phyloP scores from a whole-genome alignment of 1,284 basidiomycete genomes.

The Cryptococcus sp. region DNA sequence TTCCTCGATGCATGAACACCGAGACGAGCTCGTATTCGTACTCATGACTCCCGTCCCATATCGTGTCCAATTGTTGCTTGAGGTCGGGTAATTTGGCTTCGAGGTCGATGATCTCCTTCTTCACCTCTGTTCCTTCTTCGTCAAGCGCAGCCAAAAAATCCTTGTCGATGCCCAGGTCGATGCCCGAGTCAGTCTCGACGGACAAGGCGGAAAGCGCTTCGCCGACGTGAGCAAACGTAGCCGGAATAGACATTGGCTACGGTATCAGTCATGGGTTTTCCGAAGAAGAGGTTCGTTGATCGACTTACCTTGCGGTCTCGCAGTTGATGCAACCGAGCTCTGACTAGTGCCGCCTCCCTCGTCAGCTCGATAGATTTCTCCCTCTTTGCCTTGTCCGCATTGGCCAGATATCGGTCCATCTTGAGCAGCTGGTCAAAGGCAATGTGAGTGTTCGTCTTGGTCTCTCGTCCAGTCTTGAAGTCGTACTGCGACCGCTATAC shows the following conservation, averaged over 20 bases:
- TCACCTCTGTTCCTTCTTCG: constrained; percentile 54
- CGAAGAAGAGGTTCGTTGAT: neutral
- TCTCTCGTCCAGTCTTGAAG: constrained; percentile 57
- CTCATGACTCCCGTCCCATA: constrained; percentile 67
- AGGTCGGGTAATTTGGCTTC: constrained; percentile 55
- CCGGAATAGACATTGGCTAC: constrained; percentile 32
- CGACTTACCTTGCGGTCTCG: constrained; percentile 61
- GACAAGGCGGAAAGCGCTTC: constrained; percentile 41
- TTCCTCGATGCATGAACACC: constrained; percentile 96
- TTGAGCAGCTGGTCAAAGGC: constrained; percentile 79
- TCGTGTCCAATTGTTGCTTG: constrained; percentile 64
- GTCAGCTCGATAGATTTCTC: constrained; percentile 64
- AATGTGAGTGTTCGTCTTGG: constrained; percentile 94
- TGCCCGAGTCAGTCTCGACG: constrained; percentile 51
- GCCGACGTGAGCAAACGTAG: constrained; percentile 28
- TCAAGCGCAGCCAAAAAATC: constrained; percentile 40
- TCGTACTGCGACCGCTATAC: constrained; percentile 91
- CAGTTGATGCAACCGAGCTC: constrained; percentile 62
- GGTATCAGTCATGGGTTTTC: neutral
- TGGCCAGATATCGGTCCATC: constrained; percentile 88
- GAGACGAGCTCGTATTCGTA: constrained; percentile 86
- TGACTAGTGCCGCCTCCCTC: constrained; percentile 56
- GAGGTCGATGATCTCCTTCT: constrained; percentile 59
- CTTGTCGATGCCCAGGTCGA: constrained; percentile 4
- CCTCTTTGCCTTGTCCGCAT: constrained; percentile 64